A percentile compares a stretch with the other conserved stretches of the same genome.
phyloP scores from a whole-genome alignment of 2,329 filamentous ascomycete species.

The Colletotrichum tabaci region DNA sequence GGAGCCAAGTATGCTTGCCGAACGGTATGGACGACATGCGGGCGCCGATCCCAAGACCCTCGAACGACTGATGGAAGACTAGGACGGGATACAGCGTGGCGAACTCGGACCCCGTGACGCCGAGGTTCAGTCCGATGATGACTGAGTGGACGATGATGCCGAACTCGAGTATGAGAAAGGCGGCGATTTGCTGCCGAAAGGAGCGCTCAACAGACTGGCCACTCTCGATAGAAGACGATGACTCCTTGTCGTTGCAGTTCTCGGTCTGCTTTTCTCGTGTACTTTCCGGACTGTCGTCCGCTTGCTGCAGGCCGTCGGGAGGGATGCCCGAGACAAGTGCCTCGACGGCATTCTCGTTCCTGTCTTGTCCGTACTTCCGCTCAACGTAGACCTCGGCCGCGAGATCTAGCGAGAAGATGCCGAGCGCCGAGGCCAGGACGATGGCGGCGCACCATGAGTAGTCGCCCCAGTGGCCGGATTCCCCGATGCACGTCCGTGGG shows the following conservation, averaged over 20 bases:
- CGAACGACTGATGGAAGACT: slow-evolving; percentile 79
- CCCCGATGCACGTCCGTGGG: slow-evolving; percentile 55
- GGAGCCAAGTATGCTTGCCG: slow-evolving; percentile 58
- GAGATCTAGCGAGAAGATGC: slow-evolving; percentile 67
- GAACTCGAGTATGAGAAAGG: slow-evolving; percentile 78
- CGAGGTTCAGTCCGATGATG: slow-evolving; percentile 88
- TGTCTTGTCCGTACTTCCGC: slow-evolving; percentile 57
- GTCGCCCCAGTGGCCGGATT: slow-evolving; percentile 65
- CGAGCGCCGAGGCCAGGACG: slow-evolving; percentile 61
- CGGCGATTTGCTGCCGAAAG: slow-evolving; percentile 57
- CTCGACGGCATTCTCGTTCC: slow-evolving; percentile 37
- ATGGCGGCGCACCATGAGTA: slow-evolving; percentile 69
- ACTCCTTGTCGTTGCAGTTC: background rate
- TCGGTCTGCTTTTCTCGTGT: background rate
- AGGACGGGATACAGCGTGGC: slow-evolving; percentile 84
- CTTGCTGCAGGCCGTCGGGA: background rate
- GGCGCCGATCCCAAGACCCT: slow-evolving; percentile 75
- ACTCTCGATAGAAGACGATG: slow-evolving; percentile 13
- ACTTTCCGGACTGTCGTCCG: background rate
- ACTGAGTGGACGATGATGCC: slow-evolving; percentile 85
- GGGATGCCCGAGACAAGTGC: background rate
- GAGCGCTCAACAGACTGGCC: slow-evolving; percentile 31
- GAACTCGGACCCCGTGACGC: slow-evolving; percentile 80
- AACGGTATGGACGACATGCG: slow-evolving; percentile 71
- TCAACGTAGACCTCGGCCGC: slow-evolving; percentile 65